Percentiles rank a stretch among this genome's conserved stretches.
These are phyloP conservation scores for Suillus occidentalis DNA, from an alignment of 768 basidiomycete genomes.

Conservation along the genomic window DNA sequence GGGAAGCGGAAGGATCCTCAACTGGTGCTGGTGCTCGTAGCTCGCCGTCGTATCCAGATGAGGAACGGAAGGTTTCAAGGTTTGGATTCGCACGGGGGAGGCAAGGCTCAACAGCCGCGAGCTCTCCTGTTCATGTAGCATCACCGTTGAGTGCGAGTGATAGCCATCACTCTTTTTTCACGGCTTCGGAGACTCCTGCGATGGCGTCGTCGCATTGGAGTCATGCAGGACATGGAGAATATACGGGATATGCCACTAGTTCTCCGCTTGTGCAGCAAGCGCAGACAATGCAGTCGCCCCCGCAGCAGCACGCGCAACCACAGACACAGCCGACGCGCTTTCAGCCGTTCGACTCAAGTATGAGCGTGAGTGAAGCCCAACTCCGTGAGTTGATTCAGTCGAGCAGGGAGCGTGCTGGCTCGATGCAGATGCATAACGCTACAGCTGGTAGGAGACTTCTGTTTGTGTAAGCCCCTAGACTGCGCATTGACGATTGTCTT, in stretches of 20 bases:
- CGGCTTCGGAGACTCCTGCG: conserved; percentile 37
- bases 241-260: conserved; percentile 41
- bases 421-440: conserved; percentile 30
- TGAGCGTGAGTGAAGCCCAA: conserved; percentile 69
- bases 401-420: conserved; percentile 57
- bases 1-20: conserved; percentile 54
- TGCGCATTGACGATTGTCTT: conserved; percentile 23
- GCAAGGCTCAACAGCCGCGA: conserved; percentile 55
- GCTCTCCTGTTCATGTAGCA: conserved; percentile 57
- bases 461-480: conserved; percentile 33
- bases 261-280: conserved; percentile 52
- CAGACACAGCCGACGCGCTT: conserved; percentile 40
- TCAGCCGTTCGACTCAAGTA: conserved; percentile 53
- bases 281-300: conserved; percentile 35
- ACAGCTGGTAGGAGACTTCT: conserved; percentile 51
- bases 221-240: conserved; percentile 39
- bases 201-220: conserved; percentile 46
- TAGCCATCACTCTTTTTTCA: conserved; percentile 47
- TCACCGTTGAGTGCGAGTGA: conserved; percentile 56
- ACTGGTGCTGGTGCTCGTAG: conserved; percentile 31
- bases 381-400: conserved; percentile 74
- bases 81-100: conserved; percentile 80
- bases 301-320: conserved; percentile 25
- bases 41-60: conserved; percentile 52
- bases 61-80: conserved; percentile 66